These are phyloP conservation scores for Amyloporia xantha DNA, from an alignment of 768 basidiomycete genomes.

Conservation along the genomic window DNA sequence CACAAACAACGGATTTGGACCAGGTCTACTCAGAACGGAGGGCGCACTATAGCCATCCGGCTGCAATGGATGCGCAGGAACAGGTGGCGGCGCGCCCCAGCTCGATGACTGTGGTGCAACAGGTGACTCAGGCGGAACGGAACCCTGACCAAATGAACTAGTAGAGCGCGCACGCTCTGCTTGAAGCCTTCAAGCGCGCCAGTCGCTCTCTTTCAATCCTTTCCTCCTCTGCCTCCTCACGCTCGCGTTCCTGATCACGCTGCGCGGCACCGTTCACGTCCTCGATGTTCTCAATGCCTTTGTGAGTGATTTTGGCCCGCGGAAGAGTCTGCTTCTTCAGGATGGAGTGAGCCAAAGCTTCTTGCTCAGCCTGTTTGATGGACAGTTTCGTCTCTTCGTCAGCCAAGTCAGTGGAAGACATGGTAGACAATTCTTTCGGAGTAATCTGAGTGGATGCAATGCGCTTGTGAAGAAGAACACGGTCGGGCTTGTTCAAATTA, in stretches of 20 bases:
- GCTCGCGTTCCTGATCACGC: slow-evolving; percentile 52
- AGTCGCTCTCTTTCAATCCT: slow-evolving; percentile 63
- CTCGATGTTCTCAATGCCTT: slow-evolving; percentile 88
- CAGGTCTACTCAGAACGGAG: slow-evolving; percentile 21
- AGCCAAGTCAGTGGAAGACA: slow-evolving; percentile 86
- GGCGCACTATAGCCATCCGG: slow-evolving; percentile 21
- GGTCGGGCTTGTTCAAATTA: slow-evolving; percentile 80
- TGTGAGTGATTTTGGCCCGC: slow-evolving; percentile 86
- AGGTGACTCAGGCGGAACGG: slow-evolving; percentile 72
- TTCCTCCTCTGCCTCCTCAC: slow-evolving; percentile 51
- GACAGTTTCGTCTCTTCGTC: slow-evolving; percentile 81
- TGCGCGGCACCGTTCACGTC: slow-evolving; percentile 45
- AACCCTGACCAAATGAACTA: slow-evolving; percentile 29
- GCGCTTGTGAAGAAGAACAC: slow-evolving; percentile 70
- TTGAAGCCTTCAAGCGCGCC: slow-evolving; percentile 45
- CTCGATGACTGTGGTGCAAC: slow-evolving; percentile 34
- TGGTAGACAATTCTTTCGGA: slow-evolving; percentile 67
- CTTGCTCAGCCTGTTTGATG: slow-evolving; percentile 76
- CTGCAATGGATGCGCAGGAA: slow-evolving; percentile 41
- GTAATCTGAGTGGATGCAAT: slow-evolving; percentile 63
- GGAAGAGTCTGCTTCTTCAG: slow-evolving; percentile 58
- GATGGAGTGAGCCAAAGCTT: slow-evolving; percentile 81
- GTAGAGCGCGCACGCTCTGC: slow-evolving; percentile 37
- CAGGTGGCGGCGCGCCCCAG: slow-evolving; percentile 61
- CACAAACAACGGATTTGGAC: slow-evolving; percentile 29